Evolutionary conservation across 192 early-diverging fungal genomes (phyloP).

Genomic region (Coemansia guatemalensis): DNA sequence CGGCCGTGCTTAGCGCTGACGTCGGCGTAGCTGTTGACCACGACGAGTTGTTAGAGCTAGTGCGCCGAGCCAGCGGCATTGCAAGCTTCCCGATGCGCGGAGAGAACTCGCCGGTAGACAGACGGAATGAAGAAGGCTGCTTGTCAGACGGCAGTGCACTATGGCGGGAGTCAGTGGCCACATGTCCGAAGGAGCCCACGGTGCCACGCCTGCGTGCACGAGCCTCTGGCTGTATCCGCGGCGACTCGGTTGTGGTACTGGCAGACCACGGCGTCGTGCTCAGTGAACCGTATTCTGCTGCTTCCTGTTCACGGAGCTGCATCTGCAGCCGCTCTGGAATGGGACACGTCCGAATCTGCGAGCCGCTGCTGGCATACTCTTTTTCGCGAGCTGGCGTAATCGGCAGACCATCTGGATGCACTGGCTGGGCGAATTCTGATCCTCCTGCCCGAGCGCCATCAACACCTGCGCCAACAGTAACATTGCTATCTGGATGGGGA

Average conservation of each 20-base stretch:
- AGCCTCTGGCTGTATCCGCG: constrained; percentile 13
- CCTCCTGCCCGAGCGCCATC: too few relatives aligned
- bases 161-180: not conserved
- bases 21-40: constrained; percentile 45
- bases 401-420: too few relatives aligned
- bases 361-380: not conserved
- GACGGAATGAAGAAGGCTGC: not conserved
- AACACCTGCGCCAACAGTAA: too few relatives aligned
- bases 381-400: not conserved
- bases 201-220: constrained; percentile 29
- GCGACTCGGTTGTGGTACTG: constrained; percentile 20
- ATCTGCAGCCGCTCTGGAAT: constrained; percentile 42
- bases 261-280: constrained; percentile 15
- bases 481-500: too few relatives aligned
- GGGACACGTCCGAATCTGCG: constrained; percentile 50
- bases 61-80: constrained; percentile 19
- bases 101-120: constrained; percentile 2
- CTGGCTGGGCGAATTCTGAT: too few relatives aligned
- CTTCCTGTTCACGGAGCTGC: constrained; percentile 15
- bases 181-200: constrained; percentile 10
- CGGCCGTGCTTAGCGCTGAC: constrained; percentile 13
- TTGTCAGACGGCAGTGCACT: constrained; percentile 4
- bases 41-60: constrained; percentile 40
- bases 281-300: constrained; percentile 16
- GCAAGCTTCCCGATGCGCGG: constrained; percentile 6